Evolutionary conservation across 768 basidiomycete genomes (phyloP), one percentile per base, ranked within the genome.

Genomic region (Trametes villosa): DNA sequence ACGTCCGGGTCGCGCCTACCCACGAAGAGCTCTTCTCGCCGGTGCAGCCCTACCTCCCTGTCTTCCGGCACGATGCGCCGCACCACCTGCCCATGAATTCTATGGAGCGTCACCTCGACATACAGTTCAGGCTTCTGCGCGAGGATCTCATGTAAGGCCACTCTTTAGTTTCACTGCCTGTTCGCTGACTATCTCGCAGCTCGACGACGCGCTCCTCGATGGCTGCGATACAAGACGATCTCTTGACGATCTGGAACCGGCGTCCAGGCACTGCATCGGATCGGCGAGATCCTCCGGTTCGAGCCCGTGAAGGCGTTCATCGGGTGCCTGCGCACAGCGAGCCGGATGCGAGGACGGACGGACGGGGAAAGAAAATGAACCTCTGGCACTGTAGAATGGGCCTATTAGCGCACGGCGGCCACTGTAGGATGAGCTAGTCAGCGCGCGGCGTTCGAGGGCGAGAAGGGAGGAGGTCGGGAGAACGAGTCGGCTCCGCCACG

Each of bases 51-150:
- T 91, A 82, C 67, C 72, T 92, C 0, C 91, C 91, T 0, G 83
- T 80, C 0, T 86, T 82, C 64, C 68, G 87, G 1, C 79, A 75
- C 20, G 78, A 74, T 2, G 89, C 87, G 0, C 89, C 88, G 0
- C 89, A 90, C 66, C 87, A 81, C 55, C 78, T 80, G 13, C 82
- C 82, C 0, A 62, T 72, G 3, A 79, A 79, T 17, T 84, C 83
- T 24, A 89, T 92, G 83, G 80, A 88, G 56, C 77, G 85, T 9
- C 75, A 87, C 22, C 73, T 91, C 12, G 91, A 93, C 58, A 81
- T 87, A 4, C 89, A 92, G 64, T 92, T 89, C 70, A 83, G 91
- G 33, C 78, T 92, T 0, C 74, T 92, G 34, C 77, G 91, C 36
- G 91, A 91, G 63, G 91, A 92, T 57, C 73, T 88, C 18, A 87